These are phyloP conservation scores for Pseudocercospora cruenta DNA, from an alignment of 2,329 filamentous ascomycete genomes.

Conservation along the genomic window DNA sequence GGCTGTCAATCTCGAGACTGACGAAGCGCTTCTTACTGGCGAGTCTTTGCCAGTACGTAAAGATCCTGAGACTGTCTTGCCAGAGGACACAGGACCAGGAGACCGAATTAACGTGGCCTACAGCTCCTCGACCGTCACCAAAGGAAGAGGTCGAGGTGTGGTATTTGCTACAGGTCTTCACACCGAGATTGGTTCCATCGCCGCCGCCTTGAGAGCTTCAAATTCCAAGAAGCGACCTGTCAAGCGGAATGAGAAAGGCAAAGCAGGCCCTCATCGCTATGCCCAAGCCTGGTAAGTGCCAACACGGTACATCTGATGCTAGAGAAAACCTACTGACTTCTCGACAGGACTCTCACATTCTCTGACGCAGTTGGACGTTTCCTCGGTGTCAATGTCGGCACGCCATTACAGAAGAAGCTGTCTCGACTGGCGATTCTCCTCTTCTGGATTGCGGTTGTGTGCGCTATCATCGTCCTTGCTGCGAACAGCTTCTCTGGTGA, in stretches of 20 bases:
- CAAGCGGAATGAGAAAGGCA: conserved; percentile 43
- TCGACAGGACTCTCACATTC: conserved; percentile 50
- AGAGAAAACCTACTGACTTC: too few relatives aligned
- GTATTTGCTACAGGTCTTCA: conserved; percentile 70
- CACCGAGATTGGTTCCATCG: conserved; percentile 76
- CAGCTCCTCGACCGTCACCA: conserved; percentile 70
- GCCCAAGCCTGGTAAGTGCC: conserved; percentile 47
- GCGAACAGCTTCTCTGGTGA: conserved; percentile 58
- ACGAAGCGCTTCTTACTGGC: conserved; percentile 74
- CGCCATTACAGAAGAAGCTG: conserved; percentile 80
- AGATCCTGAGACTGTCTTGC: conserved; percentile 58
- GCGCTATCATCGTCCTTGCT: conserved; percentile 68
- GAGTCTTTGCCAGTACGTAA: conserved; percentile 72
- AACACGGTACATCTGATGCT: too few relatives aligned
- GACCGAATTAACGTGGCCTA: conserved; percentile 73
- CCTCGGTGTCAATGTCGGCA: conserved; percentile 72
- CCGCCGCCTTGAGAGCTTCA: conserved; percentile 67
- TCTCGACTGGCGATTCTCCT: conserved; percentile 82
- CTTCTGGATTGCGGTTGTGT: conserved; percentile 72
- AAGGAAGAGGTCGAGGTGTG: conserved; percentile 69
- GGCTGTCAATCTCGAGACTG: conserved; percentile 57
- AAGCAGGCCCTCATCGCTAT: conserved; percentile 37
- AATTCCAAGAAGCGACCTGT: conserved; percentile 48
- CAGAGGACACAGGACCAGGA: conserved; percentile 61
- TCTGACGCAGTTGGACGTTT: conserved; percentile 64